Percentiles rank a stretch among this genome's conserved stretches.
These are phyloP conservation scores for Coemansia pectinata DNA, from an alignment of 192 early-diverging fungal genomes.

Conservation along the genomic window DNA sequence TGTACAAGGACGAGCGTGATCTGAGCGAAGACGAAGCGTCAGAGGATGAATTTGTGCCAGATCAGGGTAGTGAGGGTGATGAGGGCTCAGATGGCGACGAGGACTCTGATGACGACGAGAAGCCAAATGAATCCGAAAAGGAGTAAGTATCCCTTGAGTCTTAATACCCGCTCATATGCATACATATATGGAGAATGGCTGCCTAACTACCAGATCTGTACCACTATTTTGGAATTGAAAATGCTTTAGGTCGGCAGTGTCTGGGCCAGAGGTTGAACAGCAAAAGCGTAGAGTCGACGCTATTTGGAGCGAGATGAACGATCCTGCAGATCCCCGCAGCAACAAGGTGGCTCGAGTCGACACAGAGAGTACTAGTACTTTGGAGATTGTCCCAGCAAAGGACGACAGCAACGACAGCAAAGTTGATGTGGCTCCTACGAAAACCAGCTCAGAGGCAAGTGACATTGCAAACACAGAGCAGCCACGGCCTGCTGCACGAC, in stretches of 20 bases:
- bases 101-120: background rate
- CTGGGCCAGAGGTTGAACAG: constrained; percentile 10
- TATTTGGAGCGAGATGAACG: constrained; percentile 47
- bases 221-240: background rate
- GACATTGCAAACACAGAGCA: background rate
- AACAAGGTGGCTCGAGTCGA: constrained; percentile 18
- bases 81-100: constrained; percentile 14
- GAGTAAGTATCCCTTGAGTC: background rate
- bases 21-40: constrained; percentile 9
- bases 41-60: constrained; percentile 48
- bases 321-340: constrained; percentile 3
- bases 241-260: background rate
- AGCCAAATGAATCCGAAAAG: background rate
- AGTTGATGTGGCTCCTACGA: background rate
- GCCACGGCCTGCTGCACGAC: background rate
- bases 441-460: background rate
- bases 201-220: background rate
- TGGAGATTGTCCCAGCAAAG: background rate
- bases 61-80: background rate
- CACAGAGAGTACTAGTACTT: background rate
- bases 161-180: background rate
- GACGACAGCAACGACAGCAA: background rate
- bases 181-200: background rate
- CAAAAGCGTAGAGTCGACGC: constrained; percentile 44
- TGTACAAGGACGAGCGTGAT: constrained; percentile 31